phyloP scores from a whole-genome alignment of 2,329 filamentous ascomycete genomes.

The Fusarium domesticum region DNA sequence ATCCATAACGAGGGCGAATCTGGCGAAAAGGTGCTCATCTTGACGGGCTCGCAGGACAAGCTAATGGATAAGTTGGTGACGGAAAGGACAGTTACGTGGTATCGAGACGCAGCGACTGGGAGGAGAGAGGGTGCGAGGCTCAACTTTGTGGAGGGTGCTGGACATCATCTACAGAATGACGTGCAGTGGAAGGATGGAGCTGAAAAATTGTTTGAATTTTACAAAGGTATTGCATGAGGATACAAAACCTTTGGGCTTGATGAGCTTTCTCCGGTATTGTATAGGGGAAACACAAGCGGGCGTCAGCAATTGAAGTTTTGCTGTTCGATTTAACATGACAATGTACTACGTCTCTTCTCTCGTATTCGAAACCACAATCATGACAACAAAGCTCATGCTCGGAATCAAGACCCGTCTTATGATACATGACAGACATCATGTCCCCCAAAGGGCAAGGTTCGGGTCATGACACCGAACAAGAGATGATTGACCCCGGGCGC shows the following conservation, averaged over 20 bases:
- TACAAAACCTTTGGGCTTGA: background rate
- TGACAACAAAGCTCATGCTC: background rate
- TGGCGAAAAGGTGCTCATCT: slow-evolving; percentile 35
- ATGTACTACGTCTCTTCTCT: background rate
- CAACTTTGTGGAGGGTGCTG: slow-evolving; percentile 42
- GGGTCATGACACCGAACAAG: slow-evolving; percentile 23
- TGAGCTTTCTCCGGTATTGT: background rate
- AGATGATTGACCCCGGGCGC: slow-evolving; percentile 4
- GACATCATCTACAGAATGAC: slow-evolving; percentile 55
- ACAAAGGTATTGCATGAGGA: slow-evolving; percentile 21
- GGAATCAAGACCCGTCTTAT: background rate
- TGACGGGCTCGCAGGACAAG: slow-evolving; percentile 40
- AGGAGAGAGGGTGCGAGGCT: slow-evolving; percentile 38
- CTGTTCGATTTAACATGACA: background rate
- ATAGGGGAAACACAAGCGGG: background rate
- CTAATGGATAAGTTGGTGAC: slow-evolving; percentile 40
- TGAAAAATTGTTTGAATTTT: slow-evolving; percentile 43
- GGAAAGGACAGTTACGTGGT: slow-evolving; percentile 36
- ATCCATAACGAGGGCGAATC: slow-evolving; percentile 26
- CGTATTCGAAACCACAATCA: background rate
- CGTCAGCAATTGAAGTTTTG: background rate
- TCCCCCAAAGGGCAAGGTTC: slow-evolving; percentile 1
- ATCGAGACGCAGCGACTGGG: slow-evolving; percentile 11
- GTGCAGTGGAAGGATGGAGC: slow-evolving; percentile 47
- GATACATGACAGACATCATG: background rate